Base-by-base conservation (phyloP, 768 basidiomycete genomes). In the Boletales sp. region DNA sequence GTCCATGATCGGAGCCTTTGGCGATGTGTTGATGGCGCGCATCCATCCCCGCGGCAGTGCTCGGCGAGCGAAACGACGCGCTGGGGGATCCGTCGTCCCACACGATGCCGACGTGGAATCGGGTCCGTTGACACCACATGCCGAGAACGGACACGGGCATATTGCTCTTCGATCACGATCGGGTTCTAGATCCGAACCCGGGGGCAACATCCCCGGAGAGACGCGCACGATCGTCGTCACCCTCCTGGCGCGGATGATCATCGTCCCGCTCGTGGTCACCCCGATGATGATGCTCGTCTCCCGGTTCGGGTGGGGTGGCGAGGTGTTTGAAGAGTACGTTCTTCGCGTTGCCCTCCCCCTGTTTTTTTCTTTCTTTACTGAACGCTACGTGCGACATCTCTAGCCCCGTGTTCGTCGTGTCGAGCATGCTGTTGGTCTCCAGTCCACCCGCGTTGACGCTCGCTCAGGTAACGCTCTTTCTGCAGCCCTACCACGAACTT, bases 371-470 rank as follows among this genome's bases (percentile, higher is more conserved):
- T 30, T 54, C 15, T 19, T 55, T 50, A 36, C 34, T 19, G 38
- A 29, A 19, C 15, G 15, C 15, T 8, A 19, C 21, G 30, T 24
- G 30, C 18, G 14, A 4, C 14, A 13, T 45, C 34, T 48, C 32
- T 48, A 93, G 90, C 65, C 91, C 92, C 0, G 86, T 94, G 6
- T 94, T 94, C 58, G 80, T 97, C 39, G 82, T 94, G 2, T 81
- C 91, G 10, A 88, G 87, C 56, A 83, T 92, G 29, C 72, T 99
- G 30, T 73, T 98, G 17, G 79, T 97, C 21, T 79, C 81, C 4
- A 85, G 90, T 14, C 92, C 92, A 2, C 89, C 92, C 0, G 93
- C 92, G 32, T 63, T 85, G 62, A 85, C 84, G 17, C 74, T 85
- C 21, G 82, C 84, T 2, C 83, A 80, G 62, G 77, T 77, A 54